These are phyloP conservation scores for Purshia tridentata DNA, from an alignment of 306 rosid species.

Conservation along the genomic window DNA sequence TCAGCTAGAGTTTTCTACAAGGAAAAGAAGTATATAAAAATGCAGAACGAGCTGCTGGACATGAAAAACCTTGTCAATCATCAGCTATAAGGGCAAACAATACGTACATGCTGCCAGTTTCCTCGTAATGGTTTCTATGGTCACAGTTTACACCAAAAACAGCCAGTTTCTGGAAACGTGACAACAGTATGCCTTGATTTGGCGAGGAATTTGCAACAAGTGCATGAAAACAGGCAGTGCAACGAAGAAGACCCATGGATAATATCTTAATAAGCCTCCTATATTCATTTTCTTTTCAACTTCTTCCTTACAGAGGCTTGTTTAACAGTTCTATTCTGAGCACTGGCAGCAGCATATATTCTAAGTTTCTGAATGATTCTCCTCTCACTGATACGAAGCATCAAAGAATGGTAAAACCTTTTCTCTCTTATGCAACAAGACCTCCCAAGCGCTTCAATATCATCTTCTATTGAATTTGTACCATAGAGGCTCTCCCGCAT, in stretches of 20 bases:
- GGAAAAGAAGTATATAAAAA: neutral
- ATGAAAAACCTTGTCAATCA: neutral
- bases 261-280: neutral
- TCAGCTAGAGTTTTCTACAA: neutral
- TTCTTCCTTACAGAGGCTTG: slow-evolving; percentile 40
- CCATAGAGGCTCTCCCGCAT: slow-evolving; percentile 71
- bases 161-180: neutral
- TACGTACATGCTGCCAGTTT: neutral
- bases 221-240: neutral
- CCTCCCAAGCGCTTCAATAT: slow-evolving; percentile 43
- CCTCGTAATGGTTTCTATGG: neutral
- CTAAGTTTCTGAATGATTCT: slow-evolving; percentile 62
- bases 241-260: neutral
- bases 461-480: slow-evolving; percentile 54
- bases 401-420: slow-evolving; percentile 69
- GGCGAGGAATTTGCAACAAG: neutral
- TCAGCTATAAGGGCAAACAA: neutral
- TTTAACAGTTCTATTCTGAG: slow-evolving; percentile 27
- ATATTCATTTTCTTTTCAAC: slow-evolving; percentile 33
- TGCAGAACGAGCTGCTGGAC: neutral
- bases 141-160: neutral
- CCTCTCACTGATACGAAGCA: slow-evolving; percentile 73
- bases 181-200: neutral
- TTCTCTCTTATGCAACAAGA: slow-evolving; percentile 42
- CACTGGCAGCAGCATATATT: slow-evolving; percentile 39